Evolutionary conservation across 176 grass and related monocot species (phyloP), one percentile per base, ranked within the genome.

Genomic region (Elymus sibiricus): DNA sequence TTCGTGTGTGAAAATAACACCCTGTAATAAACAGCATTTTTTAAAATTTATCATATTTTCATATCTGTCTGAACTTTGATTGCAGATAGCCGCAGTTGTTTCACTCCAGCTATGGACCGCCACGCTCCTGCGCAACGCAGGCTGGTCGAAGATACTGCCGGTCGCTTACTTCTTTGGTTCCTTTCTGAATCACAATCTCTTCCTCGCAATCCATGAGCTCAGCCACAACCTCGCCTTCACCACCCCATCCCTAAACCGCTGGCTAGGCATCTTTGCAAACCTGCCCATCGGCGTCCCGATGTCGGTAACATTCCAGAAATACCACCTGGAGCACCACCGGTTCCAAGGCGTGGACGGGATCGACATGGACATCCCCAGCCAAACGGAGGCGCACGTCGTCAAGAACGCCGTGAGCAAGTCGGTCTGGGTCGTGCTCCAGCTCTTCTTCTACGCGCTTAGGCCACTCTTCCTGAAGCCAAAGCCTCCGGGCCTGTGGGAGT

Each of bases 161-260:
- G 46, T 97, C 9, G 88, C 94, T 74, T 99, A 99, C 68, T 97
- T 99, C 85, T 99, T 99, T 4, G 97, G 97, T 34, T 94, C 97
- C 67, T 99, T 99, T 56, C 85, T 99, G 49, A 99, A 99, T 85
- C 94, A 99, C 85, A 99, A 99, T 32, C 90, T 99, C 67, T 99
- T 99, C 88, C 85, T 99, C 11, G 97, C 94, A 17, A 99, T 97
- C 74, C 97, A 99, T 13, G 94, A 99, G 26, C 92, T 99, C 55
- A 94, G 94, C 89, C 97, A 99, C 92, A 99, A 99, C 34, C 97
- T 99, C 2, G 97, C 97, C 46, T 99, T 99, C 82, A 24, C 97
- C 15, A 91, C 89, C 11, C 97, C 97, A 68, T 88, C 80, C 27
- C 84, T 83, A 26, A 99, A 99, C 22, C 92, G 89, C 86, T 95